These are phyloP conservation scores for Aspergillus caelatus DNA, from an alignment of 2,329 filamentous ascomycete genomes.

Conservation along the genomic window DNA sequence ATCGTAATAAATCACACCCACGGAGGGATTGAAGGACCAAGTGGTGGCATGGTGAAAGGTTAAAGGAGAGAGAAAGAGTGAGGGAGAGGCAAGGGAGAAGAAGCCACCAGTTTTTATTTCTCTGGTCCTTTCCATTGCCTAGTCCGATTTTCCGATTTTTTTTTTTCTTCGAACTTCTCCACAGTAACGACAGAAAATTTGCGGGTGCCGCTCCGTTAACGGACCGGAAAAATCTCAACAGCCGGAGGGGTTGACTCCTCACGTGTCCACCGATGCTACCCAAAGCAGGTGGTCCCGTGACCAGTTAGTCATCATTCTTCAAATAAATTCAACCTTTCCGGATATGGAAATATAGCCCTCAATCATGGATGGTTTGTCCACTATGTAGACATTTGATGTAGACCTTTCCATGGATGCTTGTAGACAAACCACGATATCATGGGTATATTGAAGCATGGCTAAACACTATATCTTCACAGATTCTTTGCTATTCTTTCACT, in stretches of 20 bases:
- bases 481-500: neutral
- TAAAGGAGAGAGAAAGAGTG: conserved; percentile 20
- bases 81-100: conserved; percentile 9
- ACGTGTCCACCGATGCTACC: neutral
- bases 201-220: conserved; percentile 20
- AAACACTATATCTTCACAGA: neutral
- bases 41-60: conserved; percentile 28
- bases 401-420: neutral
- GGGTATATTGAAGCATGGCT: neutral
- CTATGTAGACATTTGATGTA: neutral
- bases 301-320: too few relatives aligned
- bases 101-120: neutral
- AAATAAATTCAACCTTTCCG: neutral
- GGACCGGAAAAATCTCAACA: conserved; percentile 19
- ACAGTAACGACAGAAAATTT: conserved; percentile 21
- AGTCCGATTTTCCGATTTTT: conserved; percentile 13
- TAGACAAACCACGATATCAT: neutral
- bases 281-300: neutral
- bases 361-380: neutral
- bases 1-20: conserved; percentile 22
- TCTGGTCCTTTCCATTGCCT: conserved; percentile 9
- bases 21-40: conserved; percentile 24
- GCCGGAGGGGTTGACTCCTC: conserved; percentile 8
- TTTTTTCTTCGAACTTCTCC: conserved; percentile 17
- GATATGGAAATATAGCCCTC: neutral